Conservation (phyloP, 352 stramenopile species). For the Saprolegnia parasitica region DNA sequence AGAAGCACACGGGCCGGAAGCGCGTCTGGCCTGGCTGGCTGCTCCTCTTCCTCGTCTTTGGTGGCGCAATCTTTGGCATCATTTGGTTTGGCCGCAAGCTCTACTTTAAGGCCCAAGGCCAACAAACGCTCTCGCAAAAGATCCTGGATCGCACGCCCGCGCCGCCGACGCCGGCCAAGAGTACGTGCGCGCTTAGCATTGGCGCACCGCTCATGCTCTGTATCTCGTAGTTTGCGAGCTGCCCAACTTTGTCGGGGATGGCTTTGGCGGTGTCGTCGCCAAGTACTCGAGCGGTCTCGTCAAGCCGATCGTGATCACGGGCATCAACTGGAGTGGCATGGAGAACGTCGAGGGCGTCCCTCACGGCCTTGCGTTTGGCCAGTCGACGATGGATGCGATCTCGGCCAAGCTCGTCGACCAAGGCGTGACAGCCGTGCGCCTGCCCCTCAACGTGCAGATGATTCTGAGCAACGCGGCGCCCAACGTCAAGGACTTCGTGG, state of each 20-base stretch:
- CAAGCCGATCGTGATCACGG: conserved; percentile 69
- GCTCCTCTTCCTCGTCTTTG: conserved; percentile 55
- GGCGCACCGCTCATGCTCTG: not conserved
- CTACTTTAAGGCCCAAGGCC: conserved; percentile 58
- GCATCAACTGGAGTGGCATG: conserved; percentile 86
- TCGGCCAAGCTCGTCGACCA: conserved; percentile 53
- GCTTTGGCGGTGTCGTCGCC: conserved; percentile 60
- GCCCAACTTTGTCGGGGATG: conserved; percentile 58
- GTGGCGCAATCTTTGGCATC: conserved; percentile 45
- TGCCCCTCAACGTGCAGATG: conserved; percentile 82
- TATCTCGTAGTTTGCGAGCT: conserved; percentile 47
- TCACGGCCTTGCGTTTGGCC: conserved; percentile 60
- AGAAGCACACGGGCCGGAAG: conserved; percentile 54
- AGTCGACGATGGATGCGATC: conserved; percentile 60
- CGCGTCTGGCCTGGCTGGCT: conserved; percentile 73
- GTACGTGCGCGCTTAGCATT: conserved; percentile 30
- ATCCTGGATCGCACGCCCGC: conserved; percentile 34
- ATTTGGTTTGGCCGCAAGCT: conserved; percentile 58
- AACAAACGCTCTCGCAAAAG: conserved; percentile 51
- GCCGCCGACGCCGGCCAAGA: conserved; percentile 42
- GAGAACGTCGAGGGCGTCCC: conserved; percentile 74
- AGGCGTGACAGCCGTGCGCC: conserved; percentile 70
- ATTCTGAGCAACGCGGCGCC: conserved; percentile 61
- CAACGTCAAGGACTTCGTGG: conserved; percentile 64
- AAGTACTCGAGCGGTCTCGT: conserved; percentile 42